Conservation (phyloP, 2,329 filamentous ascomycete species). For the Aspergillus fijiensis region DNA sequence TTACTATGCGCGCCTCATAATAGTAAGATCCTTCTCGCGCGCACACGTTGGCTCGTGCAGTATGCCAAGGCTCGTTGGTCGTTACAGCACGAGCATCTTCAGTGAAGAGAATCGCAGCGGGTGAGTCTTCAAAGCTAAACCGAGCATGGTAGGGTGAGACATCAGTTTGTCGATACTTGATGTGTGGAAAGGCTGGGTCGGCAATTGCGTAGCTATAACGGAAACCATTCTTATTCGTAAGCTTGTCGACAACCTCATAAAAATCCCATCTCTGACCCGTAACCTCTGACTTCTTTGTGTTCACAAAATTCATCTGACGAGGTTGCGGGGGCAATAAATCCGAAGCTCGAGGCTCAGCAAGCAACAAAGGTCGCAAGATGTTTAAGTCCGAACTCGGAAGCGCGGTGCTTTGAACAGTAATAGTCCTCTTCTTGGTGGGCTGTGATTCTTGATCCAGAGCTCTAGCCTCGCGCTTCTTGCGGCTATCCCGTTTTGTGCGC, state of each 20-base stretch:
- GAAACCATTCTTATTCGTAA: conserved; percentile 70
- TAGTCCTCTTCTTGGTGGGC: conserved; percentile 39
- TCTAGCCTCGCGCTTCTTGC: conserved; percentile 46
- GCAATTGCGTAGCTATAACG: conserved; percentile 89
- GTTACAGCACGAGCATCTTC: conserved; percentile 73
- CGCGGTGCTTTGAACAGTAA: conserved; percentile 31
- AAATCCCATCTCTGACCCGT: conserved; percentile 42
- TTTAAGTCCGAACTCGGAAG: conserved; percentile 39
- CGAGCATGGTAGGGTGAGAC: conserved; percentile 77
- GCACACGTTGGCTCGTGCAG: conserved; percentile 85
- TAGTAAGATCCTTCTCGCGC: conserved; percentile 88
- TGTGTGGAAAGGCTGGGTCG: conserved; percentile 81
- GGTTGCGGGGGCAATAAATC: conserved; percentile 40
- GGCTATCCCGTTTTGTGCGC: conserved; percentile 45
- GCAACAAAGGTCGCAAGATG: conserved; percentile 41
- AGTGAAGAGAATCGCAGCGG: conserved; percentile 80
- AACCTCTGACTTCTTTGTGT: conserved; percentile 35
- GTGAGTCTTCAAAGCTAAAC: conserved; percentile 90
- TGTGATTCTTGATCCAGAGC: conserved; percentile 38
- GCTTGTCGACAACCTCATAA: conserved; percentile 48
- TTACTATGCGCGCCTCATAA: conserved; percentile 88
- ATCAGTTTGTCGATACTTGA: conserved; percentile 88
- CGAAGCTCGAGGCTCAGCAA: conserved; percentile 40
- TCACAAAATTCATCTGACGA: conserved; percentile 42
- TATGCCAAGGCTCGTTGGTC: conserved; percentile 89